phyloP scores from a whole-genome alignment of 2,329 filamentous ascomycete species.

The Chaetomium strumarium region DNA sequence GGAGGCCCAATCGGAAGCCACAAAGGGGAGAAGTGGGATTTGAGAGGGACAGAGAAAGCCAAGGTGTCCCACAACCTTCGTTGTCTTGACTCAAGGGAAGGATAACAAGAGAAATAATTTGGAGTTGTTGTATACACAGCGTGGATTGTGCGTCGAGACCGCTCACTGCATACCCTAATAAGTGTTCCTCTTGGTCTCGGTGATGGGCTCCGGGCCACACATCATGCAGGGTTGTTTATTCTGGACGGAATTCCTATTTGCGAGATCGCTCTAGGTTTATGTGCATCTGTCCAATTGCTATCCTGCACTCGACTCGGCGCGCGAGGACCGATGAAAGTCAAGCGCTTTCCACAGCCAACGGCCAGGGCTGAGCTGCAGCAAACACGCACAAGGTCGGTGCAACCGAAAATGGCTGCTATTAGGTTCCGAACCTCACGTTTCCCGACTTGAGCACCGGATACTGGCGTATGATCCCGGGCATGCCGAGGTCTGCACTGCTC shows the following conservation, averaged over 20 bases:
- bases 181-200: not conserved
- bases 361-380: too few relatives aligned
- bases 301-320: too few relatives aligned
- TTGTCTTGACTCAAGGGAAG: slow-evolving; percentile 6
- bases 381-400: too few relatives aligned
- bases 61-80: not conserved
- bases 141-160: not conserved
- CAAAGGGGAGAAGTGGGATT: not conserved
- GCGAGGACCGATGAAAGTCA: too few relatives aligned
- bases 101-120: slow-evolving; percentile 23
- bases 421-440: not conserved
- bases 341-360: too few relatives aligned
- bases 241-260: not conserved
- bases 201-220: not conserved
- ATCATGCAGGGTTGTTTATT: not conserved
- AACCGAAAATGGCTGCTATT: too few relatives aligned
- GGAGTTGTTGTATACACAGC: not conserved
- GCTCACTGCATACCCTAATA: slow-evolving; percentile 1
- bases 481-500: not conserved
- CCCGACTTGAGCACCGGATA: not conserved
- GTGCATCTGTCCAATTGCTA: slow-evolving; percentile 1
- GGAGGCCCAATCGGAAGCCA: not conserved
- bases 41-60: slow-evolving; percentile 1
- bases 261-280: not conserved
- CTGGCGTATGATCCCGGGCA: too few relatives aligned